Percentiles rank a stretch among this genome's conserved stretches.
Conservation (phyloP, 768 basidiomycete genomes). For the Tricholoma furcatifolium region DNA sequence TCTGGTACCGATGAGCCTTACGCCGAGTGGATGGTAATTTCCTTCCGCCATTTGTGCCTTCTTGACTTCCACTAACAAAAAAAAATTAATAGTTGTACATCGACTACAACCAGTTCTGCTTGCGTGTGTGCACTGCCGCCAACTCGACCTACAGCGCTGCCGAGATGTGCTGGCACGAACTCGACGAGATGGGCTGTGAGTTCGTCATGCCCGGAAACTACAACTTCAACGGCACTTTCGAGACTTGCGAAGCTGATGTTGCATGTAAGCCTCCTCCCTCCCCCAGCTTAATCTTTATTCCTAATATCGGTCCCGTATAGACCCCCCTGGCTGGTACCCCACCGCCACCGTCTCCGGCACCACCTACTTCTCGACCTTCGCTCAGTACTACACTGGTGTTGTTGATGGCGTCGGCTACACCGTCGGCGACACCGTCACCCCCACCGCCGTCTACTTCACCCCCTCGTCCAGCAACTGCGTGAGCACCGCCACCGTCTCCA, state of each 20-base stretch:
- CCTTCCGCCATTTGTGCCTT: conserved; percentile 2
- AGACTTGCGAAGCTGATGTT: conserved; percentile 43
- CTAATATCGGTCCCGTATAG: conserved; percentile 12
- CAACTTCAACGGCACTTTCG: conserved; percentile 39
- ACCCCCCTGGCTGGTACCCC: conserved; percentile 47
- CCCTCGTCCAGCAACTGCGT: conserved; percentile 41
- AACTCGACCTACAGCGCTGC: conserved; percentile 42
- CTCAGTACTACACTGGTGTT: conserved; percentile 41
- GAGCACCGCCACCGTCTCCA: conserved; percentile 35
- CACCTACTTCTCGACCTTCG: conserved; percentile 41
- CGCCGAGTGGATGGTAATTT: conserved; percentile 44
- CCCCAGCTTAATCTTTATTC: neutral
- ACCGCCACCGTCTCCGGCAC: conserved; percentile 36
- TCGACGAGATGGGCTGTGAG: conserved; percentile 44
- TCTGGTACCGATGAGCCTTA: conserved; percentile 35
- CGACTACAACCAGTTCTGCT: conserved; percentile 36
- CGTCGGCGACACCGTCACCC: conserved; percentile 38
- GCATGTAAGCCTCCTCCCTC: conserved; percentile 29
- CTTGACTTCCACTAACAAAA: neutral
- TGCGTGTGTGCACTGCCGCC: conserved; percentile 42
- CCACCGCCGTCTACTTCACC: conserved; percentile 30
- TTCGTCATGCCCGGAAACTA: conserved; percentile 50
- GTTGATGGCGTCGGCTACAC: conserved; percentile 34
- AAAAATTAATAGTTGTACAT: conserved; percentile 12
- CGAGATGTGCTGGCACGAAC: conserved; percentile 45